Evolutionary conservation across 2,329 filamentous ascomycete species (phyloP).

Genomic region (Curvularia eragrostidis): DNA sequence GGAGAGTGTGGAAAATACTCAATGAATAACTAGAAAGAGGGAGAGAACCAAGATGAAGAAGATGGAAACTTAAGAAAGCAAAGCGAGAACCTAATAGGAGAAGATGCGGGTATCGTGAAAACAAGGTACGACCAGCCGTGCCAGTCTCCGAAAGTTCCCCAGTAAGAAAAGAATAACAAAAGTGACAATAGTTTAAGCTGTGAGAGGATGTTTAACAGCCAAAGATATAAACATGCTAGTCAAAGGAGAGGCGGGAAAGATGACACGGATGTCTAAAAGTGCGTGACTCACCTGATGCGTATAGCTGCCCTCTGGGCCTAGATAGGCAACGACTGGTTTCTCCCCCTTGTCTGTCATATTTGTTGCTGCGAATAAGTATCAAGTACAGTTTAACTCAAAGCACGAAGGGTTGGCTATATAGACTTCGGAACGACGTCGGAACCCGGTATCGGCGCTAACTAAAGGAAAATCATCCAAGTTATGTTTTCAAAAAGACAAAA

Average conservation of each 20-base stretch:
- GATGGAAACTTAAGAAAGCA: neutral
- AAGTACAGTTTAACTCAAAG: neutral
- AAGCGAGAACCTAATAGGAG: neutral
- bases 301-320: conserved; percentile 71
- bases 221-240: neutral
- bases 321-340: conserved; percentile 58
- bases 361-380: neutral
- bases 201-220: neutral
- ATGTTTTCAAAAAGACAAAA: neutral
- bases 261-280: neutral
- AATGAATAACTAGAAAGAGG: neutral
- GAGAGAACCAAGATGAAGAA: neutral
- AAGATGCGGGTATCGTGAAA: neutral
- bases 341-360: conserved; percentile 23
- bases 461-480: neutral
- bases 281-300: conserved; percentile 67
- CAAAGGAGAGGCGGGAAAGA: neutral
- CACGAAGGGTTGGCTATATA: neutral
- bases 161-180: neutral
- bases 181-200: neutral
- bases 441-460: conserved; percentile 17
- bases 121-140: neutral
- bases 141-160: neutral
- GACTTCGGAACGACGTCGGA: conserved; percentile 17
- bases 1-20: neutral